Base-by-base conservation (phyloP, 2,329 filamentous ascomycete species). In the Verticillium nubilum region DNA sequence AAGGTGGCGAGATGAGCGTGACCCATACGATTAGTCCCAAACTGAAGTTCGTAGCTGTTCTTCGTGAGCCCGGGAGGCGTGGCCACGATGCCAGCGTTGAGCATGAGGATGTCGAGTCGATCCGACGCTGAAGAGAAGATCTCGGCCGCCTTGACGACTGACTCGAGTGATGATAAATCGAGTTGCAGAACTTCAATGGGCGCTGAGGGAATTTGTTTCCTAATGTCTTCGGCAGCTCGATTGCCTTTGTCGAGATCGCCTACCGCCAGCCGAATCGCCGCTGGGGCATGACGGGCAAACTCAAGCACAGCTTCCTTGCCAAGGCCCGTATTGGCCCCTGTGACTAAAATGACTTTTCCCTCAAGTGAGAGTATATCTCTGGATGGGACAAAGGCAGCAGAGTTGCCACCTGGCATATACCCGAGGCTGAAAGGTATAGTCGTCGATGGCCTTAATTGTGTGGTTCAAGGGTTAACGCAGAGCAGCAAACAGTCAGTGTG, bases 271-370 rank as follows among this genome's bases (percentile, higher is more conserved):
- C 28, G 60, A 26, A 63, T 58, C 4, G 42, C 29, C 2, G 56
- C 35, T 4, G 60, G 60, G 9, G 50, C 52, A 62, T 77, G 76
- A 55, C 70, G 69, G 15, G 73, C 68, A 19, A 77, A 67, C 28
- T 73, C 69, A 5, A 72, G 64, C 52, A 75, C 67, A 9, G 42
- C n/a, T 7, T 61, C 58, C 31, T 64, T 64, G 13, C 71, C 62
- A 47, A 64, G 64, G 31, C 68, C 67, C 26, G 67, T 56, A 19
- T 67, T 70, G 77, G 78, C 80, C 58, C 80, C 81, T 6, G 80
- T 83, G 9, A 83, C 70, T 17, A 83, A 68, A 52, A 82, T 73
- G 15, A 81, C 76, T 63, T 81, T 83, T 54, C 75, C 78, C 1
- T 72, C 64, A 13, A 83, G 73, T 50, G 76, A 72, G 3, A 70